Evolutionary conservation across 192 early-diverging fungal genomes (phyloP), one percentile per base, ranked within the genome.

Genomic region (Jimgerdemannia lactiflua): DNA sequence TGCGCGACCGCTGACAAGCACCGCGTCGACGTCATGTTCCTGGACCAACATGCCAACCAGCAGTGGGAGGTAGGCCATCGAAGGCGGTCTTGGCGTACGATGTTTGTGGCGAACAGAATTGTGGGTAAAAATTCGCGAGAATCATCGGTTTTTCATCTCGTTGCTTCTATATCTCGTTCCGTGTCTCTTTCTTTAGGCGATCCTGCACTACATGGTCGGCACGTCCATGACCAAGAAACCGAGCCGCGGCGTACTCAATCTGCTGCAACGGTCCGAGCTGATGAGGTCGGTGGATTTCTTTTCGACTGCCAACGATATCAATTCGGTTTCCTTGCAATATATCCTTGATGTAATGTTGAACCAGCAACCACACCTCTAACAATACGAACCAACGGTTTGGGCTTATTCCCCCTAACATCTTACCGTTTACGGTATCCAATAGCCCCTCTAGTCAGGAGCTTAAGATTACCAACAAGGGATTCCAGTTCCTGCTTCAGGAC

Each of bases 401-500:
- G 29, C 1, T 29, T 29, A 29, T 29, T 29, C 29, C 29, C 29
- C 1, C 0, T 29, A 29, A 29, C 29, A 29, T 29, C 1, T 29
- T 29, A 39, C 49, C 49, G 14, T 59, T 14, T 59, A 10, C 70
- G n/a, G 42, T 70, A 20, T 68, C 68, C 42, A 64, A 17, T 8
- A 63, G 75, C 67, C 71, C 49, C 49, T 6, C 8, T 2, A 14
- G 65, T 14, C 19, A 40, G 14, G 66, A 73, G 66, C 43, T 11
- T 40, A 84, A 19, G 70, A 99, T 99, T 71, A 97, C 97, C 7
- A 96, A 94, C 78, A 95, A 96, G 78, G 97, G 97, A 9, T 99
- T 99, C 80, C 97, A 99, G 81, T 99, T 99, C 78, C 78, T 99
- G 69, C 79, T 99, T 39, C 96, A 97, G 80, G 95, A 99, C 78